Evolutionary conservation across 768 basidiomycete species (phyloP).

Genomic region (Roridomyces roridus): DNA sequence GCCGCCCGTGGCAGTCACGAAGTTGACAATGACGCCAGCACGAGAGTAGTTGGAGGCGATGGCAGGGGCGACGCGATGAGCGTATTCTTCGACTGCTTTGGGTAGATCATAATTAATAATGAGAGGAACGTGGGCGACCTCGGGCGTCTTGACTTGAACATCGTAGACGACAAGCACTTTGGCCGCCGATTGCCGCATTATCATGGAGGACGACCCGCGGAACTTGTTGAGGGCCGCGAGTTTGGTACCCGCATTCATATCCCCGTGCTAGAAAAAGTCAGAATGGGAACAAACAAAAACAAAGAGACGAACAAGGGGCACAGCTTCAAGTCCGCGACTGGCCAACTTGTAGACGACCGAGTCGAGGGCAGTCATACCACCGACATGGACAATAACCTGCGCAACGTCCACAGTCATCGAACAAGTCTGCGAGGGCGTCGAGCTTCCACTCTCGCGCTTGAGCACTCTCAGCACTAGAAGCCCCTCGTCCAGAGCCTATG

Average conservation of each 20-base stretch:
- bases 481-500: constrained; percentile 90
- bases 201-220: constrained; percentile 58
- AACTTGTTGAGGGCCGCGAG: constrained; percentile 87
- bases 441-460: constrained; percentile 95
- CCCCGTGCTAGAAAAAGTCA: constrained; percentile 71
- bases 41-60: constrained; percentile 86
- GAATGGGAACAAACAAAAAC: constrained; percentile 9
- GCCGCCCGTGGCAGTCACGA: constrained; percentile 96
- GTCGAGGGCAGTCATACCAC: constrained; percentile 86
- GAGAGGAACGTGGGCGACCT: constrained; percentile 88
- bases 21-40: constrained; percentile 93
- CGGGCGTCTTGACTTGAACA: constrained; percentile 88
- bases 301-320: constrained; percentile 76
- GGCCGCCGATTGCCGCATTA: constrained; percentile 69
- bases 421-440: constrained; percentile 88
- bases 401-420: constrained; percentile 84
- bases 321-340: constrained; percentile 83
- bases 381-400: constrained; percentile 88
- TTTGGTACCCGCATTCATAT: constrained; percentile 87
- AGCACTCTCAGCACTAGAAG: constrained; percentile 80
- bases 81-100: constrained; percentile 96
- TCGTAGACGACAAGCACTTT: constrained; percentile 93
- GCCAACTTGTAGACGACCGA: constrained; percentile 90
- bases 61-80: constrained; percentile 89
- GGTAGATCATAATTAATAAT: constrained; percentile 97